These are phyloP conservation scores for Clonostachys rosea DNA, from an alignment of 2,329 filamentous ascomycete genomes.

Conservation along the genomic window DNA sequence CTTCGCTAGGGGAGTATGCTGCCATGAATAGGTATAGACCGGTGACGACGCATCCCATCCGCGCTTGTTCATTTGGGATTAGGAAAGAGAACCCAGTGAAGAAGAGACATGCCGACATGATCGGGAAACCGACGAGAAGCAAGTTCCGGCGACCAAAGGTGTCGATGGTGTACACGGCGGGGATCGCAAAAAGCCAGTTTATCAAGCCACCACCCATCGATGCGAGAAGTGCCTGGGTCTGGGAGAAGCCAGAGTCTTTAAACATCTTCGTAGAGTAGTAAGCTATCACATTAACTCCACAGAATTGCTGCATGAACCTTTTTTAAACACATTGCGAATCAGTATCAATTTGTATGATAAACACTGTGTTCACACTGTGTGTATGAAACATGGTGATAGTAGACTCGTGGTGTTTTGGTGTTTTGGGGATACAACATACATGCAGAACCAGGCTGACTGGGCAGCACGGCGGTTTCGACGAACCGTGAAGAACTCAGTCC, in stretches of 20 bases:
- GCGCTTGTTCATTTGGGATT: conserved; percentile 18
- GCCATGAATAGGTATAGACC: conserved; percentile 34
- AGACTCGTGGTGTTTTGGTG: no score
- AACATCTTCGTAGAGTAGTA: conserved; percentile 47
- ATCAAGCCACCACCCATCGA: conserved; percentile 53
- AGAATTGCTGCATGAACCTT: conserved; percentile 26
- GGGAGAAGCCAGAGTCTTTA: conserved; percentile 29
- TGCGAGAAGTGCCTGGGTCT: conserved; percentile 39
- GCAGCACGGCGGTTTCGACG: conserved; percentile 27
- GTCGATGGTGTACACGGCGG: conserved; percentile 54
- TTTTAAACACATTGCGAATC: no score
- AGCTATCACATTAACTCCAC: conserved; percentile 48
- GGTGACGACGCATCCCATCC: conserved; percentile 24
- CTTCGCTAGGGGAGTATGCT: conserved; percentile 44
- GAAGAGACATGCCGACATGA: conserved; percentile 50
- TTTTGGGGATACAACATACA: conserved; percentile 11
- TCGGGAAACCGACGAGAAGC: conserved; percentile 51
- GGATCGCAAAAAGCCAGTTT: conserved; percentile 55
- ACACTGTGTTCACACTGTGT: no score
- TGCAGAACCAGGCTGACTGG: conserved; percentile 26
- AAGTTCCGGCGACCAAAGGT: conserved; percentile 52
- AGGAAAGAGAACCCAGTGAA: conserved; percentile 47
- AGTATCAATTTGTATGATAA: no score
- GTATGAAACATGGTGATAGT: no score
- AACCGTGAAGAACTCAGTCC: conserved; percentile 28